Evolutionary conservation across 495 filamentous ascomycete genomes (phyloP).

Genomic region (Penicillium pancosmium): DNA sequence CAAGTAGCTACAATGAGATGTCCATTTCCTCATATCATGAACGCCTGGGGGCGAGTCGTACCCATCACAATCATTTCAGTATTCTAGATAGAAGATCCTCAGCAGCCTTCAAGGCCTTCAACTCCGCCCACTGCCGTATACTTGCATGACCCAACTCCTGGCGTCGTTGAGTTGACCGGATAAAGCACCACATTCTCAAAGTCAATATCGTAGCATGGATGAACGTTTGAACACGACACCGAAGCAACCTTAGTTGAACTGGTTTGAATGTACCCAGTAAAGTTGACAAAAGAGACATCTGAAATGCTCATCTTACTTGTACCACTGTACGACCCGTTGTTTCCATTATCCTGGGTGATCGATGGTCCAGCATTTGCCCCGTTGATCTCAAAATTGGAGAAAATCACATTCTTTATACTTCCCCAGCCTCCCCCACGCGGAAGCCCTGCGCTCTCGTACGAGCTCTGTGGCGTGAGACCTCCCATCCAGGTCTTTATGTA

Average conservation of each 20-base stretch:
- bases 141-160: conserved; percentile 41
- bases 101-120: conserved; percentile 33
- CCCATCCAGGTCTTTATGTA: conserved; percentile 65
- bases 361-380: conserved; percentile 42
- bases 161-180: conserved; percentile 31
- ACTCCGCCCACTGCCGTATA: conserved; percentile 45
- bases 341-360: conserved; percentile 53
- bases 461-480: conserved; percentile 42
- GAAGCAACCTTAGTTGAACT: conserved; percentile 32
- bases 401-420: conserved; percentile 51
- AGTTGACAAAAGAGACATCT: conserved; percentile 56
- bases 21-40: too few relatives aligned
- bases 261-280: conserved; percentile 48
- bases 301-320: conserved; percentile 53
- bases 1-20: too few relatives aligned
- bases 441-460: conserved; percentile 50
- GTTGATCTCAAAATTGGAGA: conserved; percentile 54
- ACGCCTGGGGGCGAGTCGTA: too few relatives aligned
- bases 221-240: conserved; percentile 47
- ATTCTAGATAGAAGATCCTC: neutral
- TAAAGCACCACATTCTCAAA: conserved; percentile 46
- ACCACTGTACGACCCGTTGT: conserved; percentile 54
- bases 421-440: conserved; percentile 59
- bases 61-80: too few relatives aligned
- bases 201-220: conserved; percentile 54